Evolutionary conservation across 2,329 filamentous ascomycete genomes (phyloP).

Genomic region (Cordyceps javanica): DNA sequence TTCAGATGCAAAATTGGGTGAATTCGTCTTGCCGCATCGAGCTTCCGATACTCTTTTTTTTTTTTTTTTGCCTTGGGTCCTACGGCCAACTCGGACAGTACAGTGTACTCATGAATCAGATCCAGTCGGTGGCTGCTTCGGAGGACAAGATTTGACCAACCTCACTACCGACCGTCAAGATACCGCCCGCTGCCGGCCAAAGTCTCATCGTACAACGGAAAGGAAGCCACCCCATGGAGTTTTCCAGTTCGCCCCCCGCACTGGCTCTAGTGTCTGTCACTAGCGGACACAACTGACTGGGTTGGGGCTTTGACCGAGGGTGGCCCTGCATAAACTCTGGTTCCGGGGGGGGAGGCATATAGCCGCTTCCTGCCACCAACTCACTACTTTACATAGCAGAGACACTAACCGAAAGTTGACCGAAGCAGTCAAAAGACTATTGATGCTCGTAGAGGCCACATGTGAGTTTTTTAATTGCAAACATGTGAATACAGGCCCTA

Average conservation of each 20-base stretch:
- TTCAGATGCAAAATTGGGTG: slow-evolving; percentile 2
- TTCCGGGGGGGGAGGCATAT: slow-evolving; percentile 9
- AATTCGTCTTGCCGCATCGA: no score
- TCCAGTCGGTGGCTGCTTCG: no score
- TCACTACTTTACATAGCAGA: no score
- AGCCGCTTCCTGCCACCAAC: no score
- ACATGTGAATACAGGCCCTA: not conserved
- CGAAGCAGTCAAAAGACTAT: not conserved
- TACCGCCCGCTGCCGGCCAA: not conserved
- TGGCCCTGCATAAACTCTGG: not conserved
- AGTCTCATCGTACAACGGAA: not conserved
- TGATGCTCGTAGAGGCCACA: no score
- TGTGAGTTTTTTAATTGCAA: no score
- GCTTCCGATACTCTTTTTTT: not conserved
- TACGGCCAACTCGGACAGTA: not conserved
- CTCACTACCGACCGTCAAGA: not conserved
- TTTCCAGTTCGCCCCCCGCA: not conserved
- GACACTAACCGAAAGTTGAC: not conserved
- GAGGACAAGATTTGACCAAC: no score
- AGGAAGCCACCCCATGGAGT: not conserved
- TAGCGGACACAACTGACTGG: not conserved
- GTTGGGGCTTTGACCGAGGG: slow-evolving; percentile 6
- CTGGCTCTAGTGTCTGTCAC: not conserved
- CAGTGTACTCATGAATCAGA: no score
- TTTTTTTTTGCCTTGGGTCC: not conserved